Base-by-base conservation (phyloP, 2,329 filamentous ascomycete genomes). In the Aureobasidium subglaciale region DNA sequence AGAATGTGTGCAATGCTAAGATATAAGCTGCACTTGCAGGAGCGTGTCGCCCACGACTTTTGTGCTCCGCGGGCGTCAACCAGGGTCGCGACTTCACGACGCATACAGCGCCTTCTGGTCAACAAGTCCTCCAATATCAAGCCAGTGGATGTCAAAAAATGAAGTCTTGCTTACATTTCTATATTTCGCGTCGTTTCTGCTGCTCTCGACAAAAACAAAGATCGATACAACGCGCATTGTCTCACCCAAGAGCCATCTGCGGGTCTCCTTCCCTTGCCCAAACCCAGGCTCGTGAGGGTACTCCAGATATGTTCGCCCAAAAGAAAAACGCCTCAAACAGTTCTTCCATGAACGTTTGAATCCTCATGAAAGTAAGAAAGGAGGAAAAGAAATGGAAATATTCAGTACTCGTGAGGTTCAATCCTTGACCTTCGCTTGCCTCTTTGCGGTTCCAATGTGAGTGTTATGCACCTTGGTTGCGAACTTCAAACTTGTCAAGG, bases 391-490 rank as follows among this genome's bases (percentile, higher is more conserved):
- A 35, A 48, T 18, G 43, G 30, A 48, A 16, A 25, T 35, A 10
- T 25, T 45, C 30, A 35, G 35, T 35, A 48, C 43, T 54, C 49
- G 42, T 42, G 35, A 24, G 9, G n/a, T 53, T 38, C 56, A 67
- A 34, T 74, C 72, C 63, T 71, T 75, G 59, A 81, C 73, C 70
- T 83, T 87, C 62, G 83, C 84, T 52, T 83, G 84, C 59, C 84
- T 83, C 75, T 87, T 95, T 38, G 90, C 90, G 0, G 89, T 92
- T 58, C 90, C 90, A 64, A 96, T 95, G 63, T 95, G 90, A 24
- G 90, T 95, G 68, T 95, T 95, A 73, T 90, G 84, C 60, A 91
- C 85, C 80, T 96, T 97, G 30, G 89, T 95, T 15, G 93, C 93
- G 71, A 99, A 99, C 66, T 93, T 87, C 71, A 99, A 78, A 77